phyloP scores from a whole-genome alignment of 129 eudicot genomes.

The Pulicaria dysenterica region DNA sequence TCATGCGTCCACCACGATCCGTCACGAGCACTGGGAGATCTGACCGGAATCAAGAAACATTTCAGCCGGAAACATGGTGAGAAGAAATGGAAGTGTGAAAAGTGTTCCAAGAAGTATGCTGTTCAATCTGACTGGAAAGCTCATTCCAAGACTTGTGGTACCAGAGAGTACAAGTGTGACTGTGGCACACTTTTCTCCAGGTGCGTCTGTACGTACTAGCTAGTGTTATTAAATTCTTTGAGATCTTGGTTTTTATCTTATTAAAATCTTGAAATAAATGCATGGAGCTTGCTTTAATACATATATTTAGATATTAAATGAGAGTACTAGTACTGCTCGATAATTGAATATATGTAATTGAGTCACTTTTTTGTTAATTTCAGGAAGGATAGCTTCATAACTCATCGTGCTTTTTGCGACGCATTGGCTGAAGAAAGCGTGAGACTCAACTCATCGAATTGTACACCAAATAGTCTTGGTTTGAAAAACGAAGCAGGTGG shows the following conservation, averaged over 20 bases:
- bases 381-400: conserved; percentile 96
- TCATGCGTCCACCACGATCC: conserved; percentile 91
- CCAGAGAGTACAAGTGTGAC: conserved; percentile 98
- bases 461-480: conserved; percentile 47
- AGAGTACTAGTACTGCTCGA: not conserved
- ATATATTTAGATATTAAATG: conserved; percentile 25
- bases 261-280: conserved; percentile 38
- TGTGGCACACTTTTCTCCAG: conserved; percentile 99
- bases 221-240: conserved; percentile 17
- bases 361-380: conserved; percentile 9
- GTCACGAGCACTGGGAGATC: conserved; percentile 86
- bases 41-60: conserved; percentile 94
- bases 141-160: conserved; percentile 97
- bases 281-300: conserved; percentile 21
- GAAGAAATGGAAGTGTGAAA: conserved; percentile 96
- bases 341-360: not conserved
- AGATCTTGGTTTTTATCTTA: conserved; percentile 28
- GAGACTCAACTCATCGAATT: conserved; percentile 46
- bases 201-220: conserved; percentile 35
- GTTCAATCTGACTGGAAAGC: conserved; percentile 99
- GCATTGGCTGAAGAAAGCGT: conserved; percentile 86
- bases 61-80: conserved; percentile 96
- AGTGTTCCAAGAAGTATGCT: conserved; percentile 93
- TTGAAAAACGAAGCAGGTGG: conserved; percentile 43
- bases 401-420: conserved; percentile 95